Evolutionary conservation across 768 basidiomycete species (phyloP).

Genomic region (Terana coerulea): DNA sequence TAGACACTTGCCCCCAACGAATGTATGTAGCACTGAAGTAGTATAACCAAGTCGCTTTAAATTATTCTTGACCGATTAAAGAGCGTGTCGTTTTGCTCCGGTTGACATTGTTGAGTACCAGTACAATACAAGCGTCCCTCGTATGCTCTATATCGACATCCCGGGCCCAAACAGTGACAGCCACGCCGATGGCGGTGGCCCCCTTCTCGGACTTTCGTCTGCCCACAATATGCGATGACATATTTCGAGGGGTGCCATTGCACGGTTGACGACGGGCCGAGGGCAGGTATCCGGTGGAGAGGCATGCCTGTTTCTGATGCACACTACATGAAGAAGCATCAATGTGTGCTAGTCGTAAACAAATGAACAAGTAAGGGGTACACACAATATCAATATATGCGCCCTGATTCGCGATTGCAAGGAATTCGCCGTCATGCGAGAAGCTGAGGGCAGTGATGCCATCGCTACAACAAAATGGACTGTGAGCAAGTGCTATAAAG

Average conservation of each 20-base stretch:
- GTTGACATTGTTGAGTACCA: too few relatives aligned
- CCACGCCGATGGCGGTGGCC: conserved; percentile 60
- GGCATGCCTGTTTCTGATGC: conserved; percentile 74
- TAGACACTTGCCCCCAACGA: too few relatives aligned
- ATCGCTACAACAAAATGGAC: conserved; percentile 39
- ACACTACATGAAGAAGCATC: conserved; percentile 42
- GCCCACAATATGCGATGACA: conserved; percentile 79
- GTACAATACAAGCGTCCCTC: too few relatives aligned
- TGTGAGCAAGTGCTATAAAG: not conserved
- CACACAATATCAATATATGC: conserved; percentile 76
- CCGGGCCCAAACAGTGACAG: conserved; percentile 66
- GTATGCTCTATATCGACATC: conserved; percentile 15
- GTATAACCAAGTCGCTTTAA: not conserved
- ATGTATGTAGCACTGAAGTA: not conserved
- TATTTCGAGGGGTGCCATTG: conserved; percentile 82
- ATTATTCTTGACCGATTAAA: not conserved
- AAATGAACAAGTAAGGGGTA: too few relatives aligned
- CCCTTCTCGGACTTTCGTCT: conserved; percentile 65
- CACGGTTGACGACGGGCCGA: conserved; percentile 71
- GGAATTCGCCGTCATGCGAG: conserved; percentile 79
- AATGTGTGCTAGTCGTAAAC: not conserved
- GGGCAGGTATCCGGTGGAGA: conserved; percentile 70
- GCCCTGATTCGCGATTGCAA: conserved; percentile 72
- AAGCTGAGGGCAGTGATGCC: conserved; percentile 73
- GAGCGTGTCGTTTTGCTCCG: not conserved